Base-by-base conservation (phyloP, 2,329 filamentous ascomycete species). In the Microdochium trichocladiopsis region DNA sequence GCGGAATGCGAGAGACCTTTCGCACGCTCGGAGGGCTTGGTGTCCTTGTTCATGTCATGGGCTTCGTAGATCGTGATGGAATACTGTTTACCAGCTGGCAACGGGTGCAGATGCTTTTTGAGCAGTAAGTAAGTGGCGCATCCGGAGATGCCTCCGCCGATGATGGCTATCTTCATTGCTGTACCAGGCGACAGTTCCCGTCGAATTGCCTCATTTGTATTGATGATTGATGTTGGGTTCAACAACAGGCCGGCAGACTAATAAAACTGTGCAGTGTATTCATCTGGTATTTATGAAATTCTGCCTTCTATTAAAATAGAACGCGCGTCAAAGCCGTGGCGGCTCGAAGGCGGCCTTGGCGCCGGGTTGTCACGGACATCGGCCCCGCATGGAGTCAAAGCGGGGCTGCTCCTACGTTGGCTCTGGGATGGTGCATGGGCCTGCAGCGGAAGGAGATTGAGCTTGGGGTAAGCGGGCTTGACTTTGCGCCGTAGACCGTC, bases 61-160 rank as follows among this genome's bases (percentile, higher is more conserved):
- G 68, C 63, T 58, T 74, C 72, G 56, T 72, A 72, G 50, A 75
- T 69, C 18, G 56, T 64, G 56, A 66, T 65, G 25, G 65, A 57
- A 50, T 70, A 63, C 9, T 59, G 55, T 23, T 55, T 50, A 6
- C 50, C 36, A 1, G 53, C 48, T 22, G 55, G 45, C 18, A 60
- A 55, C 36, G 52, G 41, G 3, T 63, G 66, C 9, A 74, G 65
- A 50, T 70, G 66, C 51, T 73, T 73, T 50, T 64, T 64, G 4
- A 74, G 59, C 28, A 65, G 62, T 10, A 73, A 63, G 51, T 73
- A 74, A 37, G 60, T 60, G 11, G 66, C 52, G 50, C 69, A 69
- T 24, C 71, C 71, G 49, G 63, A 62, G 53, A 74, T 72, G 28
- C 70, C 72, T 14, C 61, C 71, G n/a, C 72, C 72, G 36, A 74